Conservation (phyloP, 2,329 filamentous ascomycete genomes). For the Pseudogymnoascus sp. region DNA sequence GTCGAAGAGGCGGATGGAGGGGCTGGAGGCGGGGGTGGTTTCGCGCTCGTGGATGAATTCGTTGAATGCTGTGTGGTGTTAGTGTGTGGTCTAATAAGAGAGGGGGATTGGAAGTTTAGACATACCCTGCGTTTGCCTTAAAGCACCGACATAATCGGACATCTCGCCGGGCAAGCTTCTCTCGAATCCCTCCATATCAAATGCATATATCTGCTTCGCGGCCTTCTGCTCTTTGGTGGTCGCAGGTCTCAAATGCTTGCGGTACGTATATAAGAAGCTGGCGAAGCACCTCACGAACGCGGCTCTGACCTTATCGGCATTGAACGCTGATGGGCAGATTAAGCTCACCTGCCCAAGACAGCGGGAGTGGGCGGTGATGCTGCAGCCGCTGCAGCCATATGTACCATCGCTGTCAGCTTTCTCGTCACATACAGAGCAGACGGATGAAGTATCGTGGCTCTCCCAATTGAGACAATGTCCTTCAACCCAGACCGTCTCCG, state of each 20-base stretch:
- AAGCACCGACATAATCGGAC: slow-evolving; percentile 54
- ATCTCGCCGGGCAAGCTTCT: slow-evolving; percentile 57
- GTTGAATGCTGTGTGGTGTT: slow-evolving; percentile 52
- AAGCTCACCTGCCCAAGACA: slow-evolving; percentile 54
- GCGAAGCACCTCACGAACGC: slow-evolving; percentile 57
- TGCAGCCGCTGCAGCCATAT: slow-evolving; percentile 64
- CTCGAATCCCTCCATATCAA: slow-evolving; percentile 58
- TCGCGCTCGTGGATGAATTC: slow-evolving; percentile 82
- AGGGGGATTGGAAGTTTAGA: background rate
- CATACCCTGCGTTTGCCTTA: slow-evolving; percentile 59
- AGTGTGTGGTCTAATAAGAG: slow-evolving; percentile 30
- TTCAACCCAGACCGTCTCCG: slow-evolving; percentile 75
- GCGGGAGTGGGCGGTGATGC: slow-evolving; percentile 46
- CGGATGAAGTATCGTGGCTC: slow-evolving; percentile 47
- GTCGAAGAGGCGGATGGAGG: slow-evolving; percentile 68
- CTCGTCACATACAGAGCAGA: slow-evolving; percentile 70
- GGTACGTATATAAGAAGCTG: slow-evolving; percentile 58
- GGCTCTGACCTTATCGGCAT: slow-evolving; percentile 51
- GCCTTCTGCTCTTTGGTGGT: slow-evolving; percentile 52
- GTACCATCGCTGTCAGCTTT: slow-evolving; percentile 57
- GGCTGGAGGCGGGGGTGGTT: slow-evolving; percentile 50
- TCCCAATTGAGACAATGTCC: slow-evolving; percentile 70
- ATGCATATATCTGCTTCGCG: slow-evolving; percentile 51
- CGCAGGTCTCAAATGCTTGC: slow-evolving; percentile 48
- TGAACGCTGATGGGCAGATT: slow-evolving; percentile 55